Conservation (phyloP, 2,329 filamentous ascomycete genomes). For the Phoma sp. region DNA sequence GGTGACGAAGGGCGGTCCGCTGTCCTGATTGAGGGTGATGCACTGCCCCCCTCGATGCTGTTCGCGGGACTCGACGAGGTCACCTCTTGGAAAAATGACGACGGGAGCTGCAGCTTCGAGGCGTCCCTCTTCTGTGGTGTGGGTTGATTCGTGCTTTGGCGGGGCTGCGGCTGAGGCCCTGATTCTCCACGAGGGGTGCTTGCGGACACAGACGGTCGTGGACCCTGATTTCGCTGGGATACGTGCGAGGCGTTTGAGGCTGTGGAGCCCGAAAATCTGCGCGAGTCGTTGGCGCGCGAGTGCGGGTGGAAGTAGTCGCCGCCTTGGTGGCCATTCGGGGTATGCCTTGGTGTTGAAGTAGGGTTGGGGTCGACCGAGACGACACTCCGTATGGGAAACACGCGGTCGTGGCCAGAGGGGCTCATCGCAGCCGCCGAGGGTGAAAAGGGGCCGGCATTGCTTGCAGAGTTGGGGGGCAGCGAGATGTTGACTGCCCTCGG, state of each 20-base stretch:
- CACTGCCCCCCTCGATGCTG: constrained; percentile 29
- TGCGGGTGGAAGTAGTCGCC: constrained; percentile 49
- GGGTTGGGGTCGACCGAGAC: constrained; percentile 69
- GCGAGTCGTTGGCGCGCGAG: constrained; percentile 33
- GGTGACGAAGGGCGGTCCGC: constrained; percentile 32
- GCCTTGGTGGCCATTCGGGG: constrained; percentile 24
- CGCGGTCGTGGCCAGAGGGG: constrained; percentile 62
- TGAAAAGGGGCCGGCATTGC: constrained; percentile 22
- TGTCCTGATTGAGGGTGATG: constrained; percentile 27
- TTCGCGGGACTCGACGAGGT: constrained; percentile 35
- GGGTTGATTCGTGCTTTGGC: not conserved
- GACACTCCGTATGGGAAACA: constrained; percentile 83
- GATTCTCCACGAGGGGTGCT: constrained; percentile 13
- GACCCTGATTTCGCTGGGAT: constrained; percentile 25
- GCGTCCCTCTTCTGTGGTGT: constrained; percentile 3
- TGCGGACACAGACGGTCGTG: constrained; percentile 1
- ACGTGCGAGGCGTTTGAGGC: constrained; percentile 37
- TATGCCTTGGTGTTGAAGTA: constrained; percentile 37
- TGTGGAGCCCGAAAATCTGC: constrained; percentile 36
- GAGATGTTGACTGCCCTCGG: constrained; percentile 8
- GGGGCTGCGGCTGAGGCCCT: constrained; percentile 8
- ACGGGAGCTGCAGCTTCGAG: constrained; percentile 29
- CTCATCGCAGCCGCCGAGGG: constrained; percentile 41
- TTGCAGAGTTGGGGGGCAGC: constrained; percentile 6
- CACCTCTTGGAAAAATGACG: constrained; percentile 47